These are phyloP conservation scores for Vitis hybrid DNA, from an alignment of 177 flowering plant species.

Conservation along the genomic window DNA sequence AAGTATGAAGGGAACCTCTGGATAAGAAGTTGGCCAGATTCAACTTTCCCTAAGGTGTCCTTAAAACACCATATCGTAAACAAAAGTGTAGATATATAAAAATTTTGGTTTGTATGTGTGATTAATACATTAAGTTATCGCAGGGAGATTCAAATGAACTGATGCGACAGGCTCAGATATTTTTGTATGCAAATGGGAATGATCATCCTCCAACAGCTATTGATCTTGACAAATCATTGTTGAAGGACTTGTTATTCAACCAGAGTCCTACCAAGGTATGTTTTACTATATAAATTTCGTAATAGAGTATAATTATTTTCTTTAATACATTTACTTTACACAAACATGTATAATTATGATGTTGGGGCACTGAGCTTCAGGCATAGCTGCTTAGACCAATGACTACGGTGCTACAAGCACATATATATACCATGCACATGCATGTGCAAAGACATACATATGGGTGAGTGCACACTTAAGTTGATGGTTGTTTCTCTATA, in stretches of 20 bases:
- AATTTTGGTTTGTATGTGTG: background rate
- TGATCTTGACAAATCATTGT: slow-evolving; percentile 69
- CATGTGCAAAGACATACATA: too few relatives aligned
- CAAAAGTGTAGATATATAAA: background rate
- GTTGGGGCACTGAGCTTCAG: too few relatives aligned
- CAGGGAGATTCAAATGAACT: slow-evolving; percentile 70
- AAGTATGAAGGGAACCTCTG: slow-evolving; percentile 13
- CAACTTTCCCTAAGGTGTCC: too few relatives aligned
- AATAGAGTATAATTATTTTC: too few relatives aligned
- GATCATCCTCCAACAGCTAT: slow-evolving; percentile 86
- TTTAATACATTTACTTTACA: too few relatives aligned
- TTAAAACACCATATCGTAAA: background rate
- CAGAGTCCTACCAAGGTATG: slow-evolving; percentile 87
- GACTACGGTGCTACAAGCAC: too few relatives aligned
- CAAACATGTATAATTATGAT: too few relatives aligned
- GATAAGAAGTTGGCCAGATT: too few relatives aligned
- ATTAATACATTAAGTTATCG: slow-evolving; percentile 13
- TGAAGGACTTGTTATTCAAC: slow-evolving; percentile 77
- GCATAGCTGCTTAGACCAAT: too few relatives aligned
- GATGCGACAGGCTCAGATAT: slow-evolving; percentile 78
- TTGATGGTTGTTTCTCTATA: too few relatives aligned
- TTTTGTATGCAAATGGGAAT: slow-evolving; percentile 82
- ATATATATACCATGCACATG: too few relatives aligned
- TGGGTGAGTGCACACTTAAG: too few relatives aligned
- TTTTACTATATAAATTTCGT: slow-evolving; percentile 1